These are phyloP conservation scores for Chlorella sorokiniana DNA, from an alignment of 139 green algal species.

Conservation along the genomic window DNA sequence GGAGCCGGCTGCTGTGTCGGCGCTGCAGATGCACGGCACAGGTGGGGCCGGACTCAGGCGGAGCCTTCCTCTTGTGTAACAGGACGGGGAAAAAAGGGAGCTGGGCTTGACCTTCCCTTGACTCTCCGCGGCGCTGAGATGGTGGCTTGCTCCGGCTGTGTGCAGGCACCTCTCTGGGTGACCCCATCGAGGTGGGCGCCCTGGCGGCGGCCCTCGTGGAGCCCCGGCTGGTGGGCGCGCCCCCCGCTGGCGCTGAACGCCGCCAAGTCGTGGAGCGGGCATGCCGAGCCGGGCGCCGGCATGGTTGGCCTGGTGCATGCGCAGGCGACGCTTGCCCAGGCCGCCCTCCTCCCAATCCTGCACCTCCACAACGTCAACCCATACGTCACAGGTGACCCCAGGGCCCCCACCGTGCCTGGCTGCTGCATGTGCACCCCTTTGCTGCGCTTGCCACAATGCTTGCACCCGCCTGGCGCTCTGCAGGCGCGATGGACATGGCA, in stretches of 20 bases:
- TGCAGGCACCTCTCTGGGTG: conserved; percentile 61
- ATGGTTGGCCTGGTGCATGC: conserved; percentile 46
- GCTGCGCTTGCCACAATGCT: not conserved
- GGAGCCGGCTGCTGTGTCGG: not conserved
- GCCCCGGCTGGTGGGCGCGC: conserved; percentile 1
- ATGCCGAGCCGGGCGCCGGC: conserved; percentile 55
- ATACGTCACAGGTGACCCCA: conserved; percentile 41
- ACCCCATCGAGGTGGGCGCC: conserved; percentile 64
- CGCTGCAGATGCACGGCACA: conserved; percentile 56
- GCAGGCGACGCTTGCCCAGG: not conserved
- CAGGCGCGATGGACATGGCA: conserved; percentile 30
- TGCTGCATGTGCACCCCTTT: not conserved
- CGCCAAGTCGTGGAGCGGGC: conserved; percentile 55
- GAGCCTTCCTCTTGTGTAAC: too few relatives aligned
- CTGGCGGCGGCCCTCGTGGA: conserved; percentile 33
- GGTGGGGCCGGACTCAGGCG: conserved; percentile 35
- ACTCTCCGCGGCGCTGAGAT: too few relatives aligned
- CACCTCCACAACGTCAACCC: conserved; percentile 67
- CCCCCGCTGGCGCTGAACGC: conserved; percentile 53
- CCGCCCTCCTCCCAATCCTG: conserved; percentile 38
- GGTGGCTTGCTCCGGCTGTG: not conserved
- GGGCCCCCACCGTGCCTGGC: conserved; percentile 14
- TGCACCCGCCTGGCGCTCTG: not conserved
- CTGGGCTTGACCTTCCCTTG: too few relatives aligned
- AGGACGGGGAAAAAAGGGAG: too few relatives aligned